phyloP scores from a whole-genome alignment of 306 rosid genomes.

The Vachellia pachyceras region DNA sequence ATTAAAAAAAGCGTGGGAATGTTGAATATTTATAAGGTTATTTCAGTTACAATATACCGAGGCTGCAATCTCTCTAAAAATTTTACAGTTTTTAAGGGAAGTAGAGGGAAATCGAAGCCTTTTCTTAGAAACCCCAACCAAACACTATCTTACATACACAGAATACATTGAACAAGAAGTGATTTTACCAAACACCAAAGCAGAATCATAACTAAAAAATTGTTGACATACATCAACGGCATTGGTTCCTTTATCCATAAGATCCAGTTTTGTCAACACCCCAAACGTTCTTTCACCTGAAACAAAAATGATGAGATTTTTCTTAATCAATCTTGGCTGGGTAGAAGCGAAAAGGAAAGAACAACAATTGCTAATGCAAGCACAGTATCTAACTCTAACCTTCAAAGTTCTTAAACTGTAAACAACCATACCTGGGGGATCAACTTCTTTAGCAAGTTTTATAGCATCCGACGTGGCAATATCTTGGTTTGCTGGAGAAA shows the following conservation, averaged over 20 bases:
- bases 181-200: conserved; percentile 27
- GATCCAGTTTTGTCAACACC: conserved; percentile 94
- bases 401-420: conserved; percentile 35
- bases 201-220: conserved; percentile 31
- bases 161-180: conserved; percentile 28
- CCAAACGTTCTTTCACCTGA: conserved; percentile 98
- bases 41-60: not conserved
- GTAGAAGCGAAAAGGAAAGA: conserved; percentile 25
- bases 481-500: conserved; percentile 99
- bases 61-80: not conserved
- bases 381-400: not conserved
- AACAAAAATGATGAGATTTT: conserved; percentile 24
- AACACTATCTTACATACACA: not conserved
- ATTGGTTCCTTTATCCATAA: conserved; percentile 98
- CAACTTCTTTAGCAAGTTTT: conserved; percentile 95
- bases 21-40: not conserved
- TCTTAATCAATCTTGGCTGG: not conserved
- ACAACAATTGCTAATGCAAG: conserved; percentile 19
- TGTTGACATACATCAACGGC: conserved; percentile 77
- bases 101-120: not conserved
- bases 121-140: not conserved
- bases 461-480: conserved; percentile 99
- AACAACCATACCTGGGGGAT: conserved; percentile 97
- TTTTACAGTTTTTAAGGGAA: not conserved
- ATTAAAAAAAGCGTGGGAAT: no score